Percentiles rank a stretch among this genome's conserved stretches.
Evolutionary conservation across 176 grass and related monocot species (phyloP).

Genomic region (Puya raimondii): DNA sequence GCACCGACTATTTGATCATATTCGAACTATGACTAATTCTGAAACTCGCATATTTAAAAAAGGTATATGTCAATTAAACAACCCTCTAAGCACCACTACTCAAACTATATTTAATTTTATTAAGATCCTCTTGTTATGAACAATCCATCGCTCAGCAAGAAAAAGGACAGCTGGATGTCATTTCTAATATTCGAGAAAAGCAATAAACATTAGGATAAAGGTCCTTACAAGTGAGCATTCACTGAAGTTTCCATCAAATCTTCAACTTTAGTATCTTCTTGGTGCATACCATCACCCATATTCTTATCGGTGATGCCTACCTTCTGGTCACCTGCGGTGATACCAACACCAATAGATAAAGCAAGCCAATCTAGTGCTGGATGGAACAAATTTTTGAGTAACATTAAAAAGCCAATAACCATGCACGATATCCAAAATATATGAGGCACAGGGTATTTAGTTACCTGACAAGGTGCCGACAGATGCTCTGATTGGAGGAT

Average conservation of each 20-base stretch:
- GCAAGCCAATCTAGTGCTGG: not conserved
- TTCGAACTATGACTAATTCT: too few relatives aligned
- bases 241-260: conserved; percentile 3
- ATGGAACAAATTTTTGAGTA: not conserved
- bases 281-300: conserved; percentile 22
- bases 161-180: too few relatives aligned
- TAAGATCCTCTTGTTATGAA: not conserved
- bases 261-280: conserved; percentile 19
- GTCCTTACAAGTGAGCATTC: conserved; percentile 32
- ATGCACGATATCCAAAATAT: not conserved
- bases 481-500: conserved; percentile 2
- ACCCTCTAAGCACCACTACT: too few relatives aligned
- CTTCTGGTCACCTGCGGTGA: conserved; percentile 22
- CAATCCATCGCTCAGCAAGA: not conserved
- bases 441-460: not conserved
- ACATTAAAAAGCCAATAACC: not conserved
- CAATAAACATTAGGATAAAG: not conserved
- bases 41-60: too few relatives aligned
- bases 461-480: not conserved
- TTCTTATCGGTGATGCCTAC: conserved; percentile 13
- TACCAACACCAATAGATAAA: conserved; percentile 8
- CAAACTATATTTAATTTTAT: too few relatives aligned
- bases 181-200: not conserved
- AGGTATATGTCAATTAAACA: too few relatives aligned
- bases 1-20: too few relatives aligned